Evolutionary conservation across 495 filamentous ascomycete genomes (phyloP).

Genomic region (Cudoniella acicularis): DNA sequence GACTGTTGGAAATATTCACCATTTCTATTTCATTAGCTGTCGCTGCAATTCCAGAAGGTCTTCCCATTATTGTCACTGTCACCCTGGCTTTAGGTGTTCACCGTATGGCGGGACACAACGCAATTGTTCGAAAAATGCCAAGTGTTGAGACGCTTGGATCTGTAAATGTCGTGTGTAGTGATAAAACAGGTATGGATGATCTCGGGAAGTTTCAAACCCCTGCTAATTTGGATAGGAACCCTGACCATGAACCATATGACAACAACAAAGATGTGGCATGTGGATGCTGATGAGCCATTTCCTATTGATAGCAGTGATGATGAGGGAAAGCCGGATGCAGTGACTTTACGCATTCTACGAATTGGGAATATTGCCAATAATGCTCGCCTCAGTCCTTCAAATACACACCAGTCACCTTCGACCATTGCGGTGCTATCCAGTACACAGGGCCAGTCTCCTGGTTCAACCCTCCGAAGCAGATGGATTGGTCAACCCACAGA

Average conservation of each 20-base stretch:
- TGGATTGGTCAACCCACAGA: slow-evolving; percentile 98
- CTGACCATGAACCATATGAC: slow-evolving; percentile 98
- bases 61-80: slow-evolving; percentile 97
- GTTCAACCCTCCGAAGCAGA: slow-evolving; percentile 50
- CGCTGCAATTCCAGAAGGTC: slow-evolving; percentile 92
- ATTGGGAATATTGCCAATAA: slow-evolving; percentile 98
- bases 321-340: slow-evolving; percentile 60
- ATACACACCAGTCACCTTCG: slow-evolving; percentile 53
- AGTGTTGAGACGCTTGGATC: slow-evolving; percentile 97
- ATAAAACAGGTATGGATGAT: slow-evolving; percentile 72
- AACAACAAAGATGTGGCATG: slow-evolving; percentile 93
- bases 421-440: slow-evolving; percentile 75
- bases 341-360: slow-evolving; percentile 73
- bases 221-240: slow-evolving; percentile 47
- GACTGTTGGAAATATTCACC: slow-evolving; percentile 91
- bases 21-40: slow-evolving; percentile 96
- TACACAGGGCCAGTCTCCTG: slow-evolving; percentile 48
- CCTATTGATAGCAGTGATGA: slow-evolving; percentile 70
- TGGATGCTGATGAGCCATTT: slow-evolving; percentile 65
- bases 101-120: slow-evolving; percentile 88
- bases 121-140: slow-evolving; percentile 91
- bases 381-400: slow-evolving; percentile 64
- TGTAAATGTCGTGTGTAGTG: slow-evolving; percentile 96
- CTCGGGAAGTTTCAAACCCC: background rate
- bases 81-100: slow-evolving; percentile 92